Percentiles rank a stretch among this genome's conserved stretches.
These are phyloP conservation scores for Monosporozyma unispora DNA, from an alignment of 805 yeast genomes.

Conservation along the genomic window DNA sequence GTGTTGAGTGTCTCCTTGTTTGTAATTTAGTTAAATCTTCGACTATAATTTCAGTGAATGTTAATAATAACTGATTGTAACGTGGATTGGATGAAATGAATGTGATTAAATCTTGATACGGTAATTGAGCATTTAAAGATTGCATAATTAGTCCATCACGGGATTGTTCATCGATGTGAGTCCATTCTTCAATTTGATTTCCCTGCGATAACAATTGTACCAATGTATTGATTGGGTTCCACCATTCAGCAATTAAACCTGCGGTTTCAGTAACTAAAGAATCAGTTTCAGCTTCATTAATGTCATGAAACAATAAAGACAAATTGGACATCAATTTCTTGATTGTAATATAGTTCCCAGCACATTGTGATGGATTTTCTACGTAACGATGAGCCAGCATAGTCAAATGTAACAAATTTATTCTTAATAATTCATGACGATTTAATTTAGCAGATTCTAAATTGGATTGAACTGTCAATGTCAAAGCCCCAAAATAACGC, in stretches of 20 bases:
- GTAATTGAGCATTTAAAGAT: conserved; percentile 11
- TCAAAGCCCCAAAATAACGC: conserved; percentile 30
- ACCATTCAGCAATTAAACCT: conserved; percentile 15
- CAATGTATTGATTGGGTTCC: conserved; percentile 28
- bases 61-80: conserved; percentile 19
- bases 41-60: conserved; percentile 27
- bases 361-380: conserved; percentile 9
- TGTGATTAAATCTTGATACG: conserved; percentile 20
- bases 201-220: conserved; percentile 12
- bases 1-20: conserved; percentile 19
- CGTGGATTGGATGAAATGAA: conserved; percentile 16
- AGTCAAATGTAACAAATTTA: conserved; percentile 20
- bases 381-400: conserved; percentile 12
- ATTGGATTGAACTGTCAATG: conserved; percentile 26
- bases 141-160: conserved; percentile 6
- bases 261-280: background rate
- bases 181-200: conserved; percentile 9
- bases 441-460: background rate
- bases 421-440: conserved; percentile 11
- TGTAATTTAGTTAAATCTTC: conserved; percentile 29
- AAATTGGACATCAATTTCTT: conserved; percentile 30
- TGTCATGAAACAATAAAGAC: conserved; percentile 24
- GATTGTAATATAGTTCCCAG: conserved; percentile 14
- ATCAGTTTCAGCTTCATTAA: conserved; percentile 13
- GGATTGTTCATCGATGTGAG: conserved; percentile 5